These are phyloP conservation scores for Grigorovia transvaalensis DNA, from an alignment of 805 yeast species.

Conservation along the genomic window DNA sequence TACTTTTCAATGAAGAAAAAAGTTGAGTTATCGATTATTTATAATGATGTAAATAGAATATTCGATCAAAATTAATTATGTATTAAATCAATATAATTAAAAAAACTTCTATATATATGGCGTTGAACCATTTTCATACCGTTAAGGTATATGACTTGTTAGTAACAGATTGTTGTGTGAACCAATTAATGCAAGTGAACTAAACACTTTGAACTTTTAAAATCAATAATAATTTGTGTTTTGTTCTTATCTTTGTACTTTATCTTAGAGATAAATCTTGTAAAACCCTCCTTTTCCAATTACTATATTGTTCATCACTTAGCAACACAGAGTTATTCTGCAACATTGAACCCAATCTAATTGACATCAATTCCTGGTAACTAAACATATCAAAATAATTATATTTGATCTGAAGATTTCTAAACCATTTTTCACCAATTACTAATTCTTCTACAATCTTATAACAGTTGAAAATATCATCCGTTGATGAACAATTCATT, in stretches of 20 bases:
- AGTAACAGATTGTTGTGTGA: no score
- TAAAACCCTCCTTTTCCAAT: constrained; percentile 27
- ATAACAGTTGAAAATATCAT: constrained; percentile 44
- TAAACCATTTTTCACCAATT: constrained; percentile 51
- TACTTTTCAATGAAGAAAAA: no score
- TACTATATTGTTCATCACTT: constrained; percentile 23
- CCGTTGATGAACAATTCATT: constrained; percentile 40
- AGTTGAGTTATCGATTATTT: no score
- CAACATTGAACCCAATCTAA: constrained; percentile 30
- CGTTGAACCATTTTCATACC: no score
- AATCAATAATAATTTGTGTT: no score
- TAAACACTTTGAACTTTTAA: no score
- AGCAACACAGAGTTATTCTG: constrained; percentile 25
- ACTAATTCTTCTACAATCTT: constrained; percentile 44
- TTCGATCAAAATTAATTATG: neutral
- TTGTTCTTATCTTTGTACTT: no score
- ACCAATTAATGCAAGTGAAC: no score
- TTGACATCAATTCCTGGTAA: constrained; percentile 17
- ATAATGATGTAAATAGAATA: neutral
- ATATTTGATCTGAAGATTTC: constrained; percentile 40
- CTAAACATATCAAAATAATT: constrained; percentile 25
- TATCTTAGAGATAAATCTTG: constrained; percentile 22
- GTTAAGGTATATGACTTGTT: no score
- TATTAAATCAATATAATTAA: no score
- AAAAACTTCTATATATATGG: no score